Conservation (phyloP, 257 asterid species). For the Plectranthus barbatus region DNA sequence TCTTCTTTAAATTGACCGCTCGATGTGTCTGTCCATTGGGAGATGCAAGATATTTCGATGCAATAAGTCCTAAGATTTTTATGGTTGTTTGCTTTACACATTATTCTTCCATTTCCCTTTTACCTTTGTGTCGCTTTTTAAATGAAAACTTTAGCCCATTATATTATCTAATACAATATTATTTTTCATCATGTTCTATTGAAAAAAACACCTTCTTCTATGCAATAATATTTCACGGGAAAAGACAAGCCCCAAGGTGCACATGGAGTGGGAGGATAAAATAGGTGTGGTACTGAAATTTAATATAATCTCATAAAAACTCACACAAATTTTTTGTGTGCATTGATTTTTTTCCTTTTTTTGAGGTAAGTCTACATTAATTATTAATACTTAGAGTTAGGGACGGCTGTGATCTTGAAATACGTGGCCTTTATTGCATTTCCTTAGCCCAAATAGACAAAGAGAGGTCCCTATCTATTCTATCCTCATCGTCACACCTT, state of each 20-base stretch:
- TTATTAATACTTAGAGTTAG: not conserved
- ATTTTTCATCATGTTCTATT: too few species aligned
- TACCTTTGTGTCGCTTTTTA: too few species aligned
- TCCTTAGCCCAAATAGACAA: not conserved
- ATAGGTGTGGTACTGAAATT: not conserved
- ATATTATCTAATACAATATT: not conserved
- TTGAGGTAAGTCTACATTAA: too few species aligned
- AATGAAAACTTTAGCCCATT: too few species aligned
- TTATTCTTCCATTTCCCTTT: too few species aligned
- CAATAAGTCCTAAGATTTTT: too few species aligned
- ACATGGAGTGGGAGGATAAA: slow-evolving; percentile 18
- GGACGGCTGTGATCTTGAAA: not conserved
- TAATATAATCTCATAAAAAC: not conserved
- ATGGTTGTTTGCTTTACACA: too few species aligned
- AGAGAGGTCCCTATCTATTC: not conserved
- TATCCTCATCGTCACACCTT: slow-evolving; percentile 3
- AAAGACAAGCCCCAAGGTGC: slow-evolving; percentile 1
- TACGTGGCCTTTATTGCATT: slow-evolving; percentile 1
- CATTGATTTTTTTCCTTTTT: too few species aligned
- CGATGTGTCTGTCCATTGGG: too few species aligned
- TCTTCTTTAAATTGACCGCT: too few species aligned
- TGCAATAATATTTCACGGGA: slow-evolving; percentile 4
- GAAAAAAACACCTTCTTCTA: not conserved
- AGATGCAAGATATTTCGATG: too few species aligned
- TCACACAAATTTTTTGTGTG: slow-evolving; percentile 11